These are phyloP conservation scores for Hirschioporus abietinus DNA, from an alignment of 768 basidiomycete genomes.

Conservation along the genomic window DNA sequence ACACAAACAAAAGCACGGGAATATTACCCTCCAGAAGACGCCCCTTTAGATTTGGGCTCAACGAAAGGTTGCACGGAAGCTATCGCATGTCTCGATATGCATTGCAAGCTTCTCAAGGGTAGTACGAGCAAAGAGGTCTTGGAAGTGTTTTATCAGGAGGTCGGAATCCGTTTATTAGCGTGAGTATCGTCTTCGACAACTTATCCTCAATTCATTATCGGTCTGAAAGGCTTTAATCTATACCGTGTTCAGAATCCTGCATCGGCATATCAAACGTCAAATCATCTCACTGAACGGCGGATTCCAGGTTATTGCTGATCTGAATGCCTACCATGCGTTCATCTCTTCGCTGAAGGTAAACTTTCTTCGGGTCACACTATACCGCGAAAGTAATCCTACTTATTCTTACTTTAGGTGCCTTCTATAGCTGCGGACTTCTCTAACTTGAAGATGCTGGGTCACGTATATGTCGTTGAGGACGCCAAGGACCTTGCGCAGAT, in stretches of 20 bases:
- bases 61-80: constrained; percentile 87
- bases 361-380: not conserved
- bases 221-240: not conserved
- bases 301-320: constrained; percentile 92
- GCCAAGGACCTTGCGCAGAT: constrained; percentile 96
- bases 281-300: constrained; percentile 94
- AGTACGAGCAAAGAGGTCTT: constrained; percentile 95
- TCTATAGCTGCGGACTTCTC: constrained; percentile 87
- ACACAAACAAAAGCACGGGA: constrained; percentile 78
- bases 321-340: constrained; percentile 91
- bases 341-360: constrained; percentile 77
- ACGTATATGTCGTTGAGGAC: constrained; percentile 92
- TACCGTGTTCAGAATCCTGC: constrained; percentile 54
- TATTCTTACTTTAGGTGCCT: constrained; percentile 45
- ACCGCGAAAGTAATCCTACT: constrained; percentile 5
- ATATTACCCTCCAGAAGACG: constrained; percentile 85
- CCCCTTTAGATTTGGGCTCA: constrained; percentile 74
- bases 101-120: constrained; percentile 87
- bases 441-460: constrained; percentile 94
- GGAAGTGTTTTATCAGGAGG: constrained; percentile 97
- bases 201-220: not conserved
- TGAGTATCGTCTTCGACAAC: constrained; percentile 34
- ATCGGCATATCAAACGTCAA: constrained; percentile 95
- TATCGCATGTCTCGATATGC: constrained; percentile 82
- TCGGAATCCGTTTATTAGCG: constrained; percentile 85